Evolutionary conservation across 495 filamentous ascomycete genomes (phyloP).

Genomic region (Evansstolkia leycettana): DNA sequence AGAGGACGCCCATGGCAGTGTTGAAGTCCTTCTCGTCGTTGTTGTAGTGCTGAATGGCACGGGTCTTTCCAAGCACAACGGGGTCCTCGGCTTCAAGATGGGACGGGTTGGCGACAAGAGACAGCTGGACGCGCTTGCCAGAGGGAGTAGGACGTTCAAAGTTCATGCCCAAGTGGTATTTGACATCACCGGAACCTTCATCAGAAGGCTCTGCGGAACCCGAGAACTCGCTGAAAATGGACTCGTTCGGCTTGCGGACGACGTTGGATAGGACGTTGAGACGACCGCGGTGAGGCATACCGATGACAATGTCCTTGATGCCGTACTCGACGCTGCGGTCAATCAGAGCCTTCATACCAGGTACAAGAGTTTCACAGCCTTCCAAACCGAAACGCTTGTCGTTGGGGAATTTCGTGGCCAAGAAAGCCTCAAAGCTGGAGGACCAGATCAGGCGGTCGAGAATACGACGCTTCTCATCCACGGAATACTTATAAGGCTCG

Average conservation of each 20-base stretch:
- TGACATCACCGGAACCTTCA: slow-evolving; percentile 96
- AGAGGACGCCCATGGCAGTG: slow-evolving; percentile 85
- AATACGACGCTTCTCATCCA: slow-evolving; percentile 94
- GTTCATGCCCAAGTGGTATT: slow-evolving; percentile 99
- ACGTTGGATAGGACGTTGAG: slow-evolving; percentile 98
- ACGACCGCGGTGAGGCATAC: slow-evolving; percentile 98
- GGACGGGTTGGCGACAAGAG: slow-evolving; percentile 94
- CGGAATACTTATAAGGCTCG: slow-evolving; percentile 84
- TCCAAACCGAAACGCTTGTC: slow-evolving; percentile 98
- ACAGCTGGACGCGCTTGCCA: slow-evolving; percentile 95
- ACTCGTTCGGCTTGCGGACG: slow-evolving; percentile 96
- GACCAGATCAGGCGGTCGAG: slow-evolving; percentile 97
- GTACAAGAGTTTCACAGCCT: slow-evolving; percentile 90
- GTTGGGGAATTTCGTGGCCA: slow-evolving; percentile 95
- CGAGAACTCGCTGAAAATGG: slow-evolving; percentile 96
- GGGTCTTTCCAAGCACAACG: slow-evolving; percentile 92
- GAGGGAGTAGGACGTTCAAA: slow-evolving; percentile 97
- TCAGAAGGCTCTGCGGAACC: slow-evolving; percentile 80
- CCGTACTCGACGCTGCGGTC: slow-evolving; percentile 97
- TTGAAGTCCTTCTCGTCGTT: slow-evolving; percentile 78
- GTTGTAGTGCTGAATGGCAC: slow-evolving; percentile 98
- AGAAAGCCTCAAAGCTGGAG: slow-evolving; percentile 88
- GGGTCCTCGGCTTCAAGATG: slow-evolving; percentile 98
- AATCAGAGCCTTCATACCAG: slow-evolving; percentile 98
- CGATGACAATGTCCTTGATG: slow-evolving; percentile 97